Conservation (phyloP, 805 yeast species). For the Hanseniaspora valbyensis region DNA sequence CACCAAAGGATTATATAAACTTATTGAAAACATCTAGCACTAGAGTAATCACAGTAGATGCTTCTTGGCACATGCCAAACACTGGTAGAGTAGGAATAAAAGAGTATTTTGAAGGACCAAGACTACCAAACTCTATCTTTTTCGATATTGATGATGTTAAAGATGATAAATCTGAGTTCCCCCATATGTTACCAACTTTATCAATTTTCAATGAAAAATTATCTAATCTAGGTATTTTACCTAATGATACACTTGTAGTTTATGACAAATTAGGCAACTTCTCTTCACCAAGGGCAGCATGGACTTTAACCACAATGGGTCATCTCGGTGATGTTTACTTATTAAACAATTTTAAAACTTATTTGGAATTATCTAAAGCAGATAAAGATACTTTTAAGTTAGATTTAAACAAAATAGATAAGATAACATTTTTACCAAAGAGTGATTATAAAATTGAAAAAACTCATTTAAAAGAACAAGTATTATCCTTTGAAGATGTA, state of each 20-base stretch:
- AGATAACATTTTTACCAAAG: constrained; percentile 16
- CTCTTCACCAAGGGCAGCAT: constrained; percentile 82
- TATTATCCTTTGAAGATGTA: constrained; percentile 58
- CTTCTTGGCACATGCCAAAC: constrained; percentile 89
- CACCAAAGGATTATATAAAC: constrained; percentile 24
- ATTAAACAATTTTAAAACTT: constrained; percentile 56
- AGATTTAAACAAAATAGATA: constrained; percentile 35
- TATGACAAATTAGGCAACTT: constrained; percentile 81
- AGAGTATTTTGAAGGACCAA: constrained; percentile 43
- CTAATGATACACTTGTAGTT: constrained; percentile 54
- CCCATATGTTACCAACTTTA: constrained; percentile 79
- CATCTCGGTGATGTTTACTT: constrained; percentile 52
- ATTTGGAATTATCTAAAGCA: constrained; percentile 26
- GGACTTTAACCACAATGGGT: constrained; percentile 76
- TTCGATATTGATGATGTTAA: constrained; percentile 68
- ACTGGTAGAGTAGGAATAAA: constrained; percentile 45
- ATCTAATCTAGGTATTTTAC: constrained; percentile 44
- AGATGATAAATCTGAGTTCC: constrained; percentile 51
- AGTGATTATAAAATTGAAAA: constrained; percentile 30
- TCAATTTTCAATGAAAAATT: constrained; percentile 45
- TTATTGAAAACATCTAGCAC: constrained; percentile 18
- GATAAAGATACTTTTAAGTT: constrained; percentile 25
- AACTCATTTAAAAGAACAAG: constrained; percentile 37
- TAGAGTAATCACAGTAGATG: constrained; percentile 56
- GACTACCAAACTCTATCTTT: constrained; percentile 57